A percentile compares a stretch with the other conserved stretches of the same genome.
Conservation (phyloP, 2,329 filamentous ascomycete genomes). For the Cucurbitaria berberidis region DNA sequence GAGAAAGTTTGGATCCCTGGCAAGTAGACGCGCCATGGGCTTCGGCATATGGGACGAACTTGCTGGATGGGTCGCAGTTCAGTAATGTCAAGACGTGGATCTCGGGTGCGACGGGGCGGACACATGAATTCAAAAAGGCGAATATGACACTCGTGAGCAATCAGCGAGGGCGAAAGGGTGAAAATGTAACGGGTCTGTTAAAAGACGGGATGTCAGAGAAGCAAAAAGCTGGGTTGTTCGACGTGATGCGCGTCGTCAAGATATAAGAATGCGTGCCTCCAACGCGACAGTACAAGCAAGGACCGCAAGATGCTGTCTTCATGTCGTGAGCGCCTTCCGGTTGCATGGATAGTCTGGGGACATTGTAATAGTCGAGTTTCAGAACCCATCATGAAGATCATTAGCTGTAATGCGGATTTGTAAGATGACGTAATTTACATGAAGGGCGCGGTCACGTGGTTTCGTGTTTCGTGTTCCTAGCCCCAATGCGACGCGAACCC, state of each 20-base stretch:
- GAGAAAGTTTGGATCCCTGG: conserved; percentile 58
- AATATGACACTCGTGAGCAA: conserved; percentile 52
- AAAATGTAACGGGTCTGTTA: conserved; percentile 32
- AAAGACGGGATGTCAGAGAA: conserved; percentile 35
- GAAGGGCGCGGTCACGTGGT: conserved; percentile 11
- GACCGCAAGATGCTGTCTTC: no score
- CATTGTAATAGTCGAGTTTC: background rate
- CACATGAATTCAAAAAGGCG: conserved; percentile 48
- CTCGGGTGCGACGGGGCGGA: conserved; percentile 56
- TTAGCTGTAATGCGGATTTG: background rate
- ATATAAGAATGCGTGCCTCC: conserved; percentile 9
- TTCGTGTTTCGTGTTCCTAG: conserved; percentile 12
- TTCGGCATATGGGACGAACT: conserved; percentile 61
- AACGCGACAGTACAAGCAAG: background rate
- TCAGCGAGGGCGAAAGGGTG: conserved; percentile 51
- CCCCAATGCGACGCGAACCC: conserved; percentile 15
- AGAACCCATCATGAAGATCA: background rate
- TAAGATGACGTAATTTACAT: conserved; percentile 1
- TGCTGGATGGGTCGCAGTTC: conserved; percentile 40
- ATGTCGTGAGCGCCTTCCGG: background rate
- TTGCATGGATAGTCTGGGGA: background rate
- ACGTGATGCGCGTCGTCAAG: conserved; percentile 33
- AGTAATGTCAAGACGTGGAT: conserved; percentile 49
- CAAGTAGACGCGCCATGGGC: conserved; percentile 56
- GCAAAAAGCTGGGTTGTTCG: conserved; percentile 34